Percentiles rank a stretch among this genome's conserved stretches.
phyloP scores from a whole-genome alignment of 148 eudicot species.

The Rhododendron ferrugineum region DNA sequence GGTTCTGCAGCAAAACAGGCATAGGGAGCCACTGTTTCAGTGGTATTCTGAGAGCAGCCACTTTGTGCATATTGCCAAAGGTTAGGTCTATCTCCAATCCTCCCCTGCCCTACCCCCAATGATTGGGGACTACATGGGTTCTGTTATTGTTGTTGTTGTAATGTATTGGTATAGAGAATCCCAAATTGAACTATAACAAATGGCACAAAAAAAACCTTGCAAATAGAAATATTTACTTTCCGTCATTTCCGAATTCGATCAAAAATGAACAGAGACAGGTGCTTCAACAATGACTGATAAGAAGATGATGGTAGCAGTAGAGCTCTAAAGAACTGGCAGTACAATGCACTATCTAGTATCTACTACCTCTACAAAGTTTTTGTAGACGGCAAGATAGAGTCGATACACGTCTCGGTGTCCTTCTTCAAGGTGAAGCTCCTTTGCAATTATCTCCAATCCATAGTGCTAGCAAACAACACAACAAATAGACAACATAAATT shows the following conservation, averaged over 20 bases:
- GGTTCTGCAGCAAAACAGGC: too few species aligned
- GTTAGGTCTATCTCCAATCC: too few species aligned
- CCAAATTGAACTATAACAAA: background rate
- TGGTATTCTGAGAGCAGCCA: too few species aligned
- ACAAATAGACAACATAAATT: background rate
- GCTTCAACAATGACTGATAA: background rate
- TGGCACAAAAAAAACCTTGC: background rate
- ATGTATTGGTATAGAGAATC: background rate
- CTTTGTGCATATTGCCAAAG: too few species aligned
- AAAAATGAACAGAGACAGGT: background rate
- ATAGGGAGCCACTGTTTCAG: too few species aligned
- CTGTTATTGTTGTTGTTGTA: too few species aligned
- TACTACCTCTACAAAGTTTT: constrained; percentile 45
- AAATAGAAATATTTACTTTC: background rate
- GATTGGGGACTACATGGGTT: too few species aligned
- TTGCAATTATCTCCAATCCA: constrained; percentile 44
- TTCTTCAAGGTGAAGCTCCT: constrained; percentile 40
- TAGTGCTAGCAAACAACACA: constrained; percentile 30
- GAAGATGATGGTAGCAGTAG: background rate
- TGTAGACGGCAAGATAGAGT: constrained; percentile 40
- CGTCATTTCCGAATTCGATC: background rate
- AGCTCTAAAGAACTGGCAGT: background rate
- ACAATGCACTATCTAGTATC: constrained; percentile 8
- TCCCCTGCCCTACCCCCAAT: too few species aligned
- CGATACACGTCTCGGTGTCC: constrained; percentile 35